These are phyloP conservation scores for Periconia macrospinosa DNA, from an alignment of 2,329 filamentous ascomycete species.

Conservation along the genomic window DNA sequence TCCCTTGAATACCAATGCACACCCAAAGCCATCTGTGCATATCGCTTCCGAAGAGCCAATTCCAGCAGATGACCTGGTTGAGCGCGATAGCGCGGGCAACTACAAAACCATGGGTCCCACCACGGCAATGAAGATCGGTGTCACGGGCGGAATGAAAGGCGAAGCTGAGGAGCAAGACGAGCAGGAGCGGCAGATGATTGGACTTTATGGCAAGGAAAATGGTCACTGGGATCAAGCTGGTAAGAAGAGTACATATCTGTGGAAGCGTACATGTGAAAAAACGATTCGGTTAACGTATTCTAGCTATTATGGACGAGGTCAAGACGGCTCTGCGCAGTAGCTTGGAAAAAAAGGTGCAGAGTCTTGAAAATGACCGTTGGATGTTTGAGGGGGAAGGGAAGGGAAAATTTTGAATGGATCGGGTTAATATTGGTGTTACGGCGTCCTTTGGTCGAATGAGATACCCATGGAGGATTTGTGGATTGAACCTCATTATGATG, in stretches of 20 bases:
- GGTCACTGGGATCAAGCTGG: constrained; percentile 31
- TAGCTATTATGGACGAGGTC: constrained; percentile 41
- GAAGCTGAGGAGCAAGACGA: constrained; percentile 37
- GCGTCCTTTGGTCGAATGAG: neutral
- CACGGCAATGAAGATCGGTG: constrained; percentile 21
- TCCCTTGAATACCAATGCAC: constrained; percentile 11
- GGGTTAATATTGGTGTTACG: neutral
- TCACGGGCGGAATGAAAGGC: constrained; percentile 3
- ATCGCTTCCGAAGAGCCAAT: constrained; percentile 31
- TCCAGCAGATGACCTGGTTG: constrained; percentile 51
- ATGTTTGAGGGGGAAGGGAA: constrained; percentile 74
- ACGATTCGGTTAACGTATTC: neutral
- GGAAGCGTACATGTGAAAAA: neutral
- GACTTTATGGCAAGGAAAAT: constrained; percentile 33
- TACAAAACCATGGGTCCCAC: constrained; percentile 45
- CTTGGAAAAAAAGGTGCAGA: constrained; percentile 70
- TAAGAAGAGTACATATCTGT: constrained; percentile 1
- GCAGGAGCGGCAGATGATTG: constrained; percentile 37
- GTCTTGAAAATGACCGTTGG: constrained; percentile 82
- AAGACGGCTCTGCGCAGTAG: constrained; percentile 61
- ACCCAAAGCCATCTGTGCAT: constrained; percentile 11
- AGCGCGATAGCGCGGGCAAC: constrained; percentile 51
- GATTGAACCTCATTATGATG: neutral
- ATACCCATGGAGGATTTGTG: constrained; percentile 8
- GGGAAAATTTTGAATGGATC: constrained; percentile 1